Conservation (phyloP, 2,329 filamentous ascomycete genomes). For the Sphaerulina vaccinii region DNA sequence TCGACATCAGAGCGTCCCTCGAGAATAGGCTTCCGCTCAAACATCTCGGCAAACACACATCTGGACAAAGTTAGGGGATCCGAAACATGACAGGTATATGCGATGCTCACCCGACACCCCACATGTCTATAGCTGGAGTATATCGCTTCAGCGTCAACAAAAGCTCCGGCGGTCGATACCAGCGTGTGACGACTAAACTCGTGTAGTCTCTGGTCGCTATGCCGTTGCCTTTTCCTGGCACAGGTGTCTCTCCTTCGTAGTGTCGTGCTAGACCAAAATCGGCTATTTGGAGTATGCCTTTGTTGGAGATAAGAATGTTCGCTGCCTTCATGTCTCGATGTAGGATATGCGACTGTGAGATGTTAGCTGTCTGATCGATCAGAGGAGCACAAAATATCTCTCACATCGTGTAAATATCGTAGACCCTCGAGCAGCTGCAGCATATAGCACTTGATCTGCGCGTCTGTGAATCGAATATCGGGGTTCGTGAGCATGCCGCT, state of each 20-base stretch:
- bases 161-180: conserved; percentile 94
- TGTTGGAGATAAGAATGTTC: conserved; percentile 93
- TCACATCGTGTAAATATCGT: conserved; percentile 78
- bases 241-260: conserved; percentile 81
- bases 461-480: conserved; percentile 77
- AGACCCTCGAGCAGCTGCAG: conserved; percentile 87
- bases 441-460: conserved; percentile 98
- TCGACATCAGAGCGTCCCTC: conserved; percentile 84
- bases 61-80: conserved; percentile 47
- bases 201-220: conserved; percentile 90
- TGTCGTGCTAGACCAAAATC: conserved; percentile 94
- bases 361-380: not conserved
- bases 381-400: conserved; percentile 5
- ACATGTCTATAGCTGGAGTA: conserved; percentile 97
- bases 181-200: conserved; percentile 91
- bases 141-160: conserved; percentile 84
- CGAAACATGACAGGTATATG: not conserved
- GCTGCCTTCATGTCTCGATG: conserved; percentile 99
- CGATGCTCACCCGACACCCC: conserved; percentile 81
- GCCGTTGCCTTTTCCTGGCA: conserved; percentile 74
- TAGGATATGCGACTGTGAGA: conserved; percentile 62
- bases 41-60: conserved; percentile 99
- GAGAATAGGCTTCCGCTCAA: conserved; percentile 87
- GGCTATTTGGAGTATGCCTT: conserved; percentile 89
- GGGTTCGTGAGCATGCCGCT: conserved; percentile 95